A percentile compares a stretch with the other conserved stretches of the same genome.
These are phyloP conservation scores for Amborella trichopoda DNA, from an alignment of 164 flowering plant species.

Conservation along the genomic window DNA sequence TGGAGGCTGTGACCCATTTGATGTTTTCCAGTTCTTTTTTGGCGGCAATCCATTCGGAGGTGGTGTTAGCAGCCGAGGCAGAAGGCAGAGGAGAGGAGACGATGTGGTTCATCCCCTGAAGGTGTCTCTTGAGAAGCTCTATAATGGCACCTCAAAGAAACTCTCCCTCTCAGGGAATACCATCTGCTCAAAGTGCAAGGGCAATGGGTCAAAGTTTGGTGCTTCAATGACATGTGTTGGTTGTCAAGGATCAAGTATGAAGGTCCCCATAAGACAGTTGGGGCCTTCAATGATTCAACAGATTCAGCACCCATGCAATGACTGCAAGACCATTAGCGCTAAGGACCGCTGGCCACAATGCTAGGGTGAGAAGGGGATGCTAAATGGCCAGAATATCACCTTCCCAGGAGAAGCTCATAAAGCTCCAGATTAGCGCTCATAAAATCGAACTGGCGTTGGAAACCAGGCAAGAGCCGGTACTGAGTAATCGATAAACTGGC, in stretches of 20 bases:
- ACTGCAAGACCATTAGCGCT: constrained; percentile 24
- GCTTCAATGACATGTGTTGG: neutral
- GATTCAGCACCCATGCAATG: neutral
- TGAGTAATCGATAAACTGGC: no score
- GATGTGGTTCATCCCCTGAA: constrained; percentile 50
- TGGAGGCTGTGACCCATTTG: constrained; percentile 57
- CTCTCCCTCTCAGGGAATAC: constrained; percentile 43
- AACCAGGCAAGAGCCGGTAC: neutral
- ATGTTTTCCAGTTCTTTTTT: constrained; percentile 58
- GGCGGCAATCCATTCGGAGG: constrained; percentile 26
- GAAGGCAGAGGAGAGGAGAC: constrained; percentile 51
- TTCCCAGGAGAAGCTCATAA: constrained; percentile 59
- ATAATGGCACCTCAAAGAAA: constrained; percentile 47
- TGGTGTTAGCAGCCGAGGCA: constrained; percentile 51
- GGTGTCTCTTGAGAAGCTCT: constrained; percentile 42
- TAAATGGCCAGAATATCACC: constrained; percentile 40
- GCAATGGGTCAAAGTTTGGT: constrained; percentile 18
- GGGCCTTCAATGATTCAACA: neutral
- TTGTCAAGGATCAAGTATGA: neutral
- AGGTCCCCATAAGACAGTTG: neutral
- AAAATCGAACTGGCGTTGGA: no score
- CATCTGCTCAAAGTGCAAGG: constrained; percentile 46
- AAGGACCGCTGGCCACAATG: constrained; percentile 38
- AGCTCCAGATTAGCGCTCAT: constrained; percentile 21
- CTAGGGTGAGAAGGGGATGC: constrained; percentile 55